Evolutionary conservation across 441 rosid genomes (phyloP).

Genomic region (Erodium chrysanthum): DNA sequence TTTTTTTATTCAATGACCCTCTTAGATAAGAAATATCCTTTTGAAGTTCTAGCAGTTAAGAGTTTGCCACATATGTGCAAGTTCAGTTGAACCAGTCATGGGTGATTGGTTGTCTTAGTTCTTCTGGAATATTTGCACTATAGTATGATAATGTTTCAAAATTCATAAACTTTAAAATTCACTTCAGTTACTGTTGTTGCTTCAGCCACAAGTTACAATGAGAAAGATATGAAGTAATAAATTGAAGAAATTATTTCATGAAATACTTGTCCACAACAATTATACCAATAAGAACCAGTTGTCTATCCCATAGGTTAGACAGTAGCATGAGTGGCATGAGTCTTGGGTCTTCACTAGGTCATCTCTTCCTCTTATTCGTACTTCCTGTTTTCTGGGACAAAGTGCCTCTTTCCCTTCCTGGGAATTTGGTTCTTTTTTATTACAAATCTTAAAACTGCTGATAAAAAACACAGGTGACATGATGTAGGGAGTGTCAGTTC

Average conservation of each 20-base stretch:
- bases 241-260: background rate
- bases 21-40: background rate
- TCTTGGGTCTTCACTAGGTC: no score
- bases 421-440: no score
- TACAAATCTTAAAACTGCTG: no score
- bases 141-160: background rate
- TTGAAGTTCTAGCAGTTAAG: conserved; percentile 1
- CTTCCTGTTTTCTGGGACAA: no score
- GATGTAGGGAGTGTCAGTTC: background rate
- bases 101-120: background rate
- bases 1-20: background rate
- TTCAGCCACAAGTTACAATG: background rate
- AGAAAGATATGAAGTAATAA: background rate
- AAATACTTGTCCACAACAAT: background rate
- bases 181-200: background rate
- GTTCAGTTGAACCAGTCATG: background rate
- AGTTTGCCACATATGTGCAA: background rate
- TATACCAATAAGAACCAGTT: background rate
- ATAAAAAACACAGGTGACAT: background rate
- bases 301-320: background rate
- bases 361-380: no score
- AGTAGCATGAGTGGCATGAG: background rate
- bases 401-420: no score
- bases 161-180: background rate
- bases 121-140: background rate